phyloP scores from a whole-genome alignment of 2,329 filamentous ascomycete species.

The Cytospora leucostoma region DNA sequence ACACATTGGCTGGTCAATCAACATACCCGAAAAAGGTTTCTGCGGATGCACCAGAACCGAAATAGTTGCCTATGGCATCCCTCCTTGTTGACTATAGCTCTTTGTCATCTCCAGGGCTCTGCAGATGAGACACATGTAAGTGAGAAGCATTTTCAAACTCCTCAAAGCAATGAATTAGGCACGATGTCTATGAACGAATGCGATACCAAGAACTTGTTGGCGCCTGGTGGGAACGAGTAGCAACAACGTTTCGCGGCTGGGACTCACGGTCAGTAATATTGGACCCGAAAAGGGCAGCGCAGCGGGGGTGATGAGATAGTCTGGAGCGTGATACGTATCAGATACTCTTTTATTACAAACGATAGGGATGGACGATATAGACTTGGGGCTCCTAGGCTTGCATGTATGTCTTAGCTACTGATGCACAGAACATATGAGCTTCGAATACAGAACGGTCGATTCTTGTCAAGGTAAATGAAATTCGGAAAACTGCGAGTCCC shows the following conservation, averaged over 20 bases:
- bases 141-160: not conserved
- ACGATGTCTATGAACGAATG: too few relatives aligned
- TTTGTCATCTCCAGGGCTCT: not conserved
- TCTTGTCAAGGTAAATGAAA: slow-evolving; percentile 11
- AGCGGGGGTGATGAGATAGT: too few relatives aligned
- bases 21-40: not conserved
- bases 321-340: too few relatives aligned
- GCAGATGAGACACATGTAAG: not conserved
- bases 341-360: too few relatives aligned
- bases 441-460: not conserved
- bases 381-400: not conserved
- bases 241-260: too few relatives aligned
- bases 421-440: not conserved
- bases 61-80: not conserved
- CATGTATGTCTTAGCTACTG: not conserved
- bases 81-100: not conserved
- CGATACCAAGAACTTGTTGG: too few relatives aligned
- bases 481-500: slow-evolving; percentile 10
- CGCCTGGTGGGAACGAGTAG: too few relatives aligned
- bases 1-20: not conserved
- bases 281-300: too few relatives aligned
- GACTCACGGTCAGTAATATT: too few relatives aligned
- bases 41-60: not conserved
- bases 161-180: not conserved
- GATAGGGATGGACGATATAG: not conserved